A percentile compares a stretch with the other conserved stretches of the same genome.
Evolutionary conservation across 164 flowering plant genomes (phyloP).

Genomic region (Vitis labrusca): DNA sequence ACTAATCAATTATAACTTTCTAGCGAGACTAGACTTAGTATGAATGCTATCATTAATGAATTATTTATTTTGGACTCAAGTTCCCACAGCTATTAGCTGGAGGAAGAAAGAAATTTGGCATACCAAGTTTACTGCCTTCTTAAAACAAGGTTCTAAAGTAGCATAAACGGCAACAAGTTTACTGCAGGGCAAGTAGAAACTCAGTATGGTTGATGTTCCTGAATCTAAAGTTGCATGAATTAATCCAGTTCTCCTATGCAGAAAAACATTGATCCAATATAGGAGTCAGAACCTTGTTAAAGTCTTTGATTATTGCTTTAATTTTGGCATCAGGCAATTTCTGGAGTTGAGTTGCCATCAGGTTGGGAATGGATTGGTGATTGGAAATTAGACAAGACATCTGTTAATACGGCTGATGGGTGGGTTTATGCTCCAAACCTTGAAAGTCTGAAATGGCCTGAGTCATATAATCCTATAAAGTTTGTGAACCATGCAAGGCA

Average conservation of each 20-base stretch:
- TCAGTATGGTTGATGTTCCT: not conserved
- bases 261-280: not conserved
- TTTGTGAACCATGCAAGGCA: slow-evolving; percentile 66
- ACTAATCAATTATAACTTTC: not conserved
- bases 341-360: slow-evolving; percentile 47
- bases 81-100: not conserved
- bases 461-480: slow-evolving; percentile 41
- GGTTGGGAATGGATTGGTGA: slow-evolving; percentile 84
- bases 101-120: not conserved
- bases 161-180: too few species aligned
- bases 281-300: not conserved
- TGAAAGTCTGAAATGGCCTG: slow-evolving; percentile 67
- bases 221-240: not conserved
- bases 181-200: not conserved
- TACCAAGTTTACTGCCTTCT: too few species aligned
- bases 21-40: not conserved
- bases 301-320: not conserved
- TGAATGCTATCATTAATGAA: not conserved
- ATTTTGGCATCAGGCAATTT: slow-evolving; percentile 33
- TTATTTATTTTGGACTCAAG: not conserved
- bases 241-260: not conserved
- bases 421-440: slow-evolving; percentile 87
- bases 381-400: slow-evolving; percentile 70
- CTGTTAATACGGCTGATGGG: slow-evolving; percentile 62
- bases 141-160: too few species aligned